Evolutionary conservation across 2,329 filamentous ascomycete species (phyloP), one percentile per base, ranked within the genome.

Genomic region (Penicillium sp.): DNA sequence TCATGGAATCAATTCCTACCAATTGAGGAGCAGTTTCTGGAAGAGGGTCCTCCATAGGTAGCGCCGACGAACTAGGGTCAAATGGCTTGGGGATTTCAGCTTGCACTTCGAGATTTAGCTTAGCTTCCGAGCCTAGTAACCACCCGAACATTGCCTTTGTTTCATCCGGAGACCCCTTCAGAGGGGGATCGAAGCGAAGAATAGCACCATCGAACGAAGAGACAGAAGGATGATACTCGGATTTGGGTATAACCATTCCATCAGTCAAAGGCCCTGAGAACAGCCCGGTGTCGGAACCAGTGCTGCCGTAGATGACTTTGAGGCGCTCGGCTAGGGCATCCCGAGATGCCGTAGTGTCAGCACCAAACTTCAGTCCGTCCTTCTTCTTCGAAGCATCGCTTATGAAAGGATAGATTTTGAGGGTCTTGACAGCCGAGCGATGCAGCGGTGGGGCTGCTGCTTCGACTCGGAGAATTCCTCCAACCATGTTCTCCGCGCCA

Each of bases 241-340:
- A 77, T 32, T 75, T 82, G 2, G 79, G 80, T 19, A 98, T 70
- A 13, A 96, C 70, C 71, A 91, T 85, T 2, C 91, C 90, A 67
- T 98, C 88, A 0, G 90, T 96, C 44, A 98, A 66, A 5, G 93
- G 89, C 0, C 93, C 93, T 48, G 86, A 80, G 1, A 97, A 73
- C 17, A 97, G 67, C 1, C 85, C 82, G 38, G 74, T 70, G 21
- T 79, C 78, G 0, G 72, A 73, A 33, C 75, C 77, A 28, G 74
- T 65, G 28, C 75, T 77, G 19, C 81, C 79, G 58, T 93, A 93
- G 3, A 88, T 78, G 10, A 83, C 78, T 54, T 81, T 80, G 53
- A 95, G 82, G 38, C 81, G 80, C 61, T 85, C 84, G 3, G 83
- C 82, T 57, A 73, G 53, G 8, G 89, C 88, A 62, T 95, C 88